These are phyloP conservation scores for Hymenoscyphus scutula DNA, from an alignment of 2,329 filamentous ascomycete species.

Conservation along the genomic window DNA sequence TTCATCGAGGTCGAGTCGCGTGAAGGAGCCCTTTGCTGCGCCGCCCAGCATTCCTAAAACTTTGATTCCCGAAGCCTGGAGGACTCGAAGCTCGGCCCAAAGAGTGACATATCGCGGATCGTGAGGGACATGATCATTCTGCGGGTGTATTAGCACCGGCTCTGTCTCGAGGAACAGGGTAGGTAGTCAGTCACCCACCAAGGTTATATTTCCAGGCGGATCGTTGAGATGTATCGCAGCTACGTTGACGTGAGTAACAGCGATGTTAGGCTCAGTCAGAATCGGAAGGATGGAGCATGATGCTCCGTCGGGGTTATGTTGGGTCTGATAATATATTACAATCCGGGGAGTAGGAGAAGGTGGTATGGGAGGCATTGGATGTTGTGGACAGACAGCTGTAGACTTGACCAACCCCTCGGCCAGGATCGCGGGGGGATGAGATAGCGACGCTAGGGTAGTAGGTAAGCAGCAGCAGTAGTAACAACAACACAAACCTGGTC, in stretches of 20 bases:
- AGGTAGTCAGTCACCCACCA: conserved; percentile 53
- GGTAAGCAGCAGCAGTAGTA: no score
- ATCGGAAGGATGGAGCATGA: conserved; percentile 60
- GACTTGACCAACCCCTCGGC: no score
- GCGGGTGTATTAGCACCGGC: conserved; percentile 45
- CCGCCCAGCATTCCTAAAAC: conserved; percentile 87
- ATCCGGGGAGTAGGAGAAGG: conserved; percentile 36
- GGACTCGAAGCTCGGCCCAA: conserved; percentile 72
- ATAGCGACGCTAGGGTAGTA: no score
- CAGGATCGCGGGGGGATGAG: no score
- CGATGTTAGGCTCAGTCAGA: conserved; percentile 48
- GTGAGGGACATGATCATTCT: conserved; percentile 77
- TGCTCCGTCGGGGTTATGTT: conserved; percentile 50
- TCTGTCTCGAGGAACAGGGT: conserved; percentile 66
- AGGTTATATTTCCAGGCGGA: conserved; percentile 47
- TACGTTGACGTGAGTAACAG: conserved; percentile 78
- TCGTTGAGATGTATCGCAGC: conserved; percentile 83
- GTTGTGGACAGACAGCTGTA: background rate
- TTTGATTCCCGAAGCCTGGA: conserved; percentile 73
- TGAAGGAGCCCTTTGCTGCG: conserved; percentile 72
- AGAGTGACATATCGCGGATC: conserved; percentile 66
- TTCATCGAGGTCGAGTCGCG: conserved; percentile 53
- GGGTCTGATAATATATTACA: conserved; percentile 64
- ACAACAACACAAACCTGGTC: no score
- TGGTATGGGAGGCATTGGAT: conserved; percentile 34